A percentile compares a stretch with the other conserved stretches of the same genome.
phyloP scores from a whole-genome alignment of 73 alveolate genomes.

The Symbiodinium pilosum region DNA sequence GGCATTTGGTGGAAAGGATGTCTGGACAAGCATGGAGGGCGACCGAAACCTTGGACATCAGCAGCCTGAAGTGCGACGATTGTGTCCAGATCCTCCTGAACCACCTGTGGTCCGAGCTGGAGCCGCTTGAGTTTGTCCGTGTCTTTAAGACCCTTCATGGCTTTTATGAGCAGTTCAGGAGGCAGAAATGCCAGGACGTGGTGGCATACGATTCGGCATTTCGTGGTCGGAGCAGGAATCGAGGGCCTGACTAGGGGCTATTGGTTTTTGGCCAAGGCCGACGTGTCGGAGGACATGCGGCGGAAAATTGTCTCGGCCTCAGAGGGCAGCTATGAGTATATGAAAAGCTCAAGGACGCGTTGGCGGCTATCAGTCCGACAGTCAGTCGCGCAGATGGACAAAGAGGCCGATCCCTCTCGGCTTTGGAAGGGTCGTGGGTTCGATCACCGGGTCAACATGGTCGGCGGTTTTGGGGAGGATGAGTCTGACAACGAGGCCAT shows the following conservation, averaged over 20 bases:
- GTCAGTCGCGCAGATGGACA: too few relatives aligned
- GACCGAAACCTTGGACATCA: not conserved
- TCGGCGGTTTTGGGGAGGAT: too few relatives aligned
- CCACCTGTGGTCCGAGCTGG: not conserved
- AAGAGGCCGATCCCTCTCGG: too few relatives aligned
- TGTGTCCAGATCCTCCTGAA: not conserved
- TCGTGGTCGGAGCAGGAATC: not conserved
- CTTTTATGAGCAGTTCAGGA: not conserved
- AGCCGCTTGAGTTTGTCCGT: not conserved
- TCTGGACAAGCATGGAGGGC: conserved; percentile 7
- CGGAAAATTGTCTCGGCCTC: not conserved
- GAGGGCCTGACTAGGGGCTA: not conserved
- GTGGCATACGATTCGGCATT: not conserved
- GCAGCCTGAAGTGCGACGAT: not conserved
- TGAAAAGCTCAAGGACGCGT: too few relatives aligned
- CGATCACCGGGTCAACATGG: too few relatives aligned
- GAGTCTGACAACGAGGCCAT: too few relatives aligned
- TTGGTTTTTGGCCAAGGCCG: conserved; percentile 3
- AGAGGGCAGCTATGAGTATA: not conserved
- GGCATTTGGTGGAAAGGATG: not conserved
- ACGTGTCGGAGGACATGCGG: not conserved
- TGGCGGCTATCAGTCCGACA: too few relatives aligned
- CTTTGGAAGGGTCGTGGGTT: too few relatives aligned
- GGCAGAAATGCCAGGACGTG: not conserved
- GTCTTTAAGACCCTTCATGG: not conserved